phyloP scores from a whole-genome alignment of 192 early-diverging fungal species.

The Gigaspora rosea region DNA sequence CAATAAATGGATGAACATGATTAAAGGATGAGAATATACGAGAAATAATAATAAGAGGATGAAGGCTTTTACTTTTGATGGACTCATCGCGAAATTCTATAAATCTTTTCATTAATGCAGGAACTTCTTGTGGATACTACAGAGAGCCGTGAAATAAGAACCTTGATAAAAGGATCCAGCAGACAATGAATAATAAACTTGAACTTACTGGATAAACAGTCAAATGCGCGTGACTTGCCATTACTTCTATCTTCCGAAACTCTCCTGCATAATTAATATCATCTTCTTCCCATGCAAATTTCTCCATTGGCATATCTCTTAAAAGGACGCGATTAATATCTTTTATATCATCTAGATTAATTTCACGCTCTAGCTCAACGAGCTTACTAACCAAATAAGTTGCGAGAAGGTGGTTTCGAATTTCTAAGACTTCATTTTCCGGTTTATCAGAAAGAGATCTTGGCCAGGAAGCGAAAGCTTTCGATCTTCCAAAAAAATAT shows the following conservation, averaged over 20 bases:
- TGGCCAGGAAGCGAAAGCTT: neutral
- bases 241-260: neutral
- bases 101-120: constrained; percentile 14
- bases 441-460: too few relatives aligned
- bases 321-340: constrained; percentile 4
- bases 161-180: neutral
- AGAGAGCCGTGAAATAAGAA: too few relatives aligned
- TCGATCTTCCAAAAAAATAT: constrained; percentile 7
- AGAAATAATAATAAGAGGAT: neutral
- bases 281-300: too few relatives aligned
- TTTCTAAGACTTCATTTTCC: neutral
- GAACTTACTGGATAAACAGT: constrained; percentile 23
- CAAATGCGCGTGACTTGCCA: too few relatives aligned
- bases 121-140: neutral
- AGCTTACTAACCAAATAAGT: neutral
- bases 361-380: neutral
- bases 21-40: constrained; percentile 13
- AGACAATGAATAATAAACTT: neutral
- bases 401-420: constrained; percentile 22
- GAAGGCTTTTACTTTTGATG: neutral
- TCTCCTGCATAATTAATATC: neutral
- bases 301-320: constrained; percentile 17
- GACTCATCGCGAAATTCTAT: neutral
- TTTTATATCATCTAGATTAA: constrained; percentile 19
- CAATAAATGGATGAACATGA: too few relatives aligned